phyloP scores from a whole-genome alignment of 2,329 filamentous ascomycete genomes.

The Ophiocordyceps unilateralis region DNA sequence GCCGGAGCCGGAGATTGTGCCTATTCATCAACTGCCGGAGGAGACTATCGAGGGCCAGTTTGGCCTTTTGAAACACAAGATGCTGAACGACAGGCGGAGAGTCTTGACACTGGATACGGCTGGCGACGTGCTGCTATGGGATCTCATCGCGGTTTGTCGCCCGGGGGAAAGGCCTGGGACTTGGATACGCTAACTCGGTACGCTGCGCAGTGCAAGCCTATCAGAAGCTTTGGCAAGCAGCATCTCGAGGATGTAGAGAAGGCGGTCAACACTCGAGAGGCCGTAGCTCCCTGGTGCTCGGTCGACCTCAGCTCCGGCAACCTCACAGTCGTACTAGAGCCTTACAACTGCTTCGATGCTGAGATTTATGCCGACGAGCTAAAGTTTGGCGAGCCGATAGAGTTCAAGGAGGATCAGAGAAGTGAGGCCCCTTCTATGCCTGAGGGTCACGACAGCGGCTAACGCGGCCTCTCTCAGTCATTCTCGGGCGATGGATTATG shows the following conservation, averaged over 20 bases:
- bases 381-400: conserved; percentile 50
- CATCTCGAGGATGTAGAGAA: conserved; percentile 85
- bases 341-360: conserved; percentile 92
- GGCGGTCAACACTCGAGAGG: conserved; percentile 73
- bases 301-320: conserved; percentile 88
- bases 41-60: conserved; percentile 91
- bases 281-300: conserved; percentile 88
- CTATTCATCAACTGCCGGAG: conserved; percentile 50
- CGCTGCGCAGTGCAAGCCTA: conserved; percentile 53
- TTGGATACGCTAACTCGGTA: not conserved
- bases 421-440: conserved; percentile 35
- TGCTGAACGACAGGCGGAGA: conserved; percentile 78
- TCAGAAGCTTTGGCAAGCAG: conserved; percentile 84
- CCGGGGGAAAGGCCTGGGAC: too few species aligned
- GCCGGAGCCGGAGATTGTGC: conserved; percentile 25
- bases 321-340: conserved; percentile 77
- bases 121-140: conserved; percentile 89
- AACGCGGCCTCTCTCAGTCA: conserved; percentile 40
- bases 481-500: conserved; percentile 90
- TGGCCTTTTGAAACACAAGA: conserved; percentile 79
- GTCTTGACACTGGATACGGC: conserved; percentile 88
- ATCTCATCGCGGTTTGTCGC: conserved; percentile 56
- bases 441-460: conserved; percentile 4
- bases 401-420: conserved; percentile 84
- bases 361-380: conserved; percentile 94